A percentile compares a stretch with the other conserved stretches of the same genome.
phyloP scores from a whole-genome alignment of 2,329 filamentous ascomycete genomes.

The Colletotrichum ledebouriae region DNA sequence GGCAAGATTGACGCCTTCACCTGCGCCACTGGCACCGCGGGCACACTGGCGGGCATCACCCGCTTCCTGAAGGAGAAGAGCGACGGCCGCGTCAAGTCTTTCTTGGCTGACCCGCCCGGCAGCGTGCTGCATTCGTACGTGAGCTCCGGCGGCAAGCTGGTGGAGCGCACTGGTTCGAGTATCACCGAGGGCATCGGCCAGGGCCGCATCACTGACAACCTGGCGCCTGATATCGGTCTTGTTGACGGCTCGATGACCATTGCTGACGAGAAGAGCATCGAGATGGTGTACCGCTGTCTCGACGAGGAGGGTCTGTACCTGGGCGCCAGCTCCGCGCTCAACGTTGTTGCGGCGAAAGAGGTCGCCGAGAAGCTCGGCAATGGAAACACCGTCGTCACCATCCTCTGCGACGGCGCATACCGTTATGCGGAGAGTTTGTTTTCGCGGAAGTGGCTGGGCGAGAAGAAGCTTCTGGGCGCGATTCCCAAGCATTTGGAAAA shows the following conservation, averaged over 20 bases:
- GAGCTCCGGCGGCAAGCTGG: slow-evolving; percentile 83
- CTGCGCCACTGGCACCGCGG: slow-evolving; percentile 92
- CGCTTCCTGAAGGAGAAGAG: slow-evolving; percentile 89
- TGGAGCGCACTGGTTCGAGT: slow-evolving; percentile 85
- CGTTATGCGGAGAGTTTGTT: slow-evolving; percentile 95
- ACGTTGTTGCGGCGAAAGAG: slow-evolving; percentile 95
- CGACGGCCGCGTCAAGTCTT: slow-evolving; percentile 83
- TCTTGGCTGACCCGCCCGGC: slow-evolving; percentile 93
- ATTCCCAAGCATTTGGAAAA: slow-evolving; percentile 89
- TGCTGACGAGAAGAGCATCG: slow-evolving; percentile 92
- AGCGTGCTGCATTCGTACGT: slow-evolving; percentile 95
- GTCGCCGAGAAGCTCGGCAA: slow-evolving; percentile 90
- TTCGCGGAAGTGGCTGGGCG: slow-evolving; percentile 88
- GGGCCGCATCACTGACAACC: slow-evolving; percentile 95
- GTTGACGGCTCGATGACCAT: slow-evolving; percentile 89
- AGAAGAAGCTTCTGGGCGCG: slow-evolving; percentile 84
- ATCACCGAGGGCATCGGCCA: slow-evolving; percentile 99
- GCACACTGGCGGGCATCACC: slow-evolving; percentile 90
- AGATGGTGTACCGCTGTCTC: slow-evolving; percentile 96
- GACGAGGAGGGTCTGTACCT: slow-evolving; percentile 97
- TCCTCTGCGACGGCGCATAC: slow-evolving; percentile 97
- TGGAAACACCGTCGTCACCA: slow-evolving; percentile 91
- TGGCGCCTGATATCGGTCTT: slow-evolving; percentile 85
- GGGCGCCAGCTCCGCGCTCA: slow-evolving; percentile 92
- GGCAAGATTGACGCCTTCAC: slow-evolving; percentile 94